Evolutionary conservation across 129 eudicot species (phyloP), one percentile per base, ranked within the genome.

Genomic region (Helianthus tuberosus): DNA sequence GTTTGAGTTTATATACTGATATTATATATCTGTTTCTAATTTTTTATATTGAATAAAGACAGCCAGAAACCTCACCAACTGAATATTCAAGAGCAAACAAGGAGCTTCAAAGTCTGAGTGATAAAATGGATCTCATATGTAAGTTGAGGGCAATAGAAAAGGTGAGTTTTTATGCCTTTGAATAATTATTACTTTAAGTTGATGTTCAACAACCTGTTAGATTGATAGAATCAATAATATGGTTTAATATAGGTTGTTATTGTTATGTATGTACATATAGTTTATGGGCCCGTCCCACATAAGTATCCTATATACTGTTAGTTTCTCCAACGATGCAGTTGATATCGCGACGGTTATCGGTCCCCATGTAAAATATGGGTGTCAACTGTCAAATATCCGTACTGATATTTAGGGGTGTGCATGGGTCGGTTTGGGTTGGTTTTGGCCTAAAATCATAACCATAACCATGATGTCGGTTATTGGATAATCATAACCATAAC

Each of bases 51-150:
- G 64, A 73, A 63, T 84, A 77, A 86, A 86, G 91, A 83, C 93
- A 94, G 97, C 96, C 93, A 3, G 97, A 90, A 52, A 85, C 81
- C 83, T 79, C 86, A 70, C 93, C 93, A 1, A 77, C 80, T 0
- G 98, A 94, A 68, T 90, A 77, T 82, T 72, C 93, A 39, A 85
- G 79, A 74, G 98, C 98, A 55, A 90, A 94, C 77, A 93, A 93
- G 83, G 98, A 93, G 83, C 91, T 93, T 49, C 83, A 77, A 77
- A 88, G 72, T 70, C 93, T 93, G 59, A 84, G 78, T 25, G 46
- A 74, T 53, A 78, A 93, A 39, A 53, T 86, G 71, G 88, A 86
- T 65, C 90, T 90, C n/a, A 87, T 93, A 53, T 79, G 63, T 36
- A 80, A 90, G 78, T 65, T 90, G 85, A 93, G 98, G 80, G 69